Evolutionary conservation across 2,329 filamentous ascomycete species (phyloP).

Genomic region (Decorospora gaudefroyi): DNA sequence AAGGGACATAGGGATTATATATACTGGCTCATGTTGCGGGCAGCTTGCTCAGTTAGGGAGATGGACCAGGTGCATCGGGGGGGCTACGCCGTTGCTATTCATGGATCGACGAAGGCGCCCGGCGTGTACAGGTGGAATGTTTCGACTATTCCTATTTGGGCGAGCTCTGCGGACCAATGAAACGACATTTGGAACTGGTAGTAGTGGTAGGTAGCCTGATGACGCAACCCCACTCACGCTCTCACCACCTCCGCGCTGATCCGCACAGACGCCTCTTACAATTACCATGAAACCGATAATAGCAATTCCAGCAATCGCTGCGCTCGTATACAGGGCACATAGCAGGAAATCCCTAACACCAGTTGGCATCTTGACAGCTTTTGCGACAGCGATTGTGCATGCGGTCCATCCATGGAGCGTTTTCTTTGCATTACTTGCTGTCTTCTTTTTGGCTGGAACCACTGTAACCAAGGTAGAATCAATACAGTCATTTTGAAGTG

Average conservation of each 20-base stretch:
- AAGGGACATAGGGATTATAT: conserved; percentile 10
- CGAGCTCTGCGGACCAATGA: conserved; percentile 24
- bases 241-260: conserved; percentile 18
- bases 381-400: conserved; percentile 75
- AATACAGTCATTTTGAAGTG: background rate
- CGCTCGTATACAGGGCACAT: conserved; percentile 49
- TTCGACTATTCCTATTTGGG: conserved; percentile 20
- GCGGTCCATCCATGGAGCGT: conserved; percentile 90
- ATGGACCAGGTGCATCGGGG: conserved; percentile 1
- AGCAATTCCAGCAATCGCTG: conserved; percentile 42
- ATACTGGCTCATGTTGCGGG: conserved; percentile 5
- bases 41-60: conserved; percentile 12
- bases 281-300: conserved; percentile 40
- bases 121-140: too few species aligned
- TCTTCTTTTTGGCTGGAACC: conserved; percentile 87
- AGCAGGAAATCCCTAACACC: conserved; percentile 70
- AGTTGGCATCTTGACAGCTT: conserved; percentile 71
- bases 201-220: conserved; percentile 1
- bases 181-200: background rate
- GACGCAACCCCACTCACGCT: conserved; percentile 16
- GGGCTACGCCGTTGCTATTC: too few species aligned
- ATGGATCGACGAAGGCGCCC: too few species aligned
- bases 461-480: conserved; percentile 73
- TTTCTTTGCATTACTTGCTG: conserved; percentile 80
- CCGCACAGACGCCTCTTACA: conserved; percentile 10